Percentiles rank a stretch among this genome's conserved stretches.
phyloP scores from a whole-genome alignment of 345 rosid species.

The Sapria himalayana region DNA sequence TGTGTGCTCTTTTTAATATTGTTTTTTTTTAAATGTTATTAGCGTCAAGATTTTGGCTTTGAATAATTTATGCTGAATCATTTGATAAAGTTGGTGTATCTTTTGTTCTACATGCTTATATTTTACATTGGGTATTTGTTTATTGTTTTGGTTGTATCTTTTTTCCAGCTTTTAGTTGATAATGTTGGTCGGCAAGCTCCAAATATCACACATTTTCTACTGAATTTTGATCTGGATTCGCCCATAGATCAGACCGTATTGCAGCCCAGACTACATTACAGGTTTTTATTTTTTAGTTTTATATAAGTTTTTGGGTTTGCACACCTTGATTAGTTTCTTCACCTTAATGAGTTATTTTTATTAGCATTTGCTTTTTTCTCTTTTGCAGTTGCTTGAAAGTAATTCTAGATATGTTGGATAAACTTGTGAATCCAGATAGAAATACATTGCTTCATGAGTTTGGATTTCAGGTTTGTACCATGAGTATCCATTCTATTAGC shows the following conservation, averaged over 20 bases:
- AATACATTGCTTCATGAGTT: conserved; percentile 74
- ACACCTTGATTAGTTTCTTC: background rate
- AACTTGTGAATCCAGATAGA: conserved; percentile 49
- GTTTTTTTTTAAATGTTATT: no score
- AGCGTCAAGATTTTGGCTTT: no score
- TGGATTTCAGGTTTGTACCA: conserved; percentile 55
- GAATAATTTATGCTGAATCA: no score
- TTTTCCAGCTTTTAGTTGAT: conserved; percentile 63
- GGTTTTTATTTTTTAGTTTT: conserved; percentile 28
- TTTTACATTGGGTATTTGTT: no score
- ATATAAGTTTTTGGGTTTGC: conserved; percentile 3
- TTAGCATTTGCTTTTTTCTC: conserved; percentile 3
- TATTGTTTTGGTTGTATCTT: no score
- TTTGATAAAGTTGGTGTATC: no score
- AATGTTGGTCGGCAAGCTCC: conserved; percentile 79
- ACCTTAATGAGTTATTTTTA: conserved; percentile 2
- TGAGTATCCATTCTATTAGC: background rate
- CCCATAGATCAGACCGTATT: conserved; percentile 58
- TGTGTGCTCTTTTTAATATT: no score
- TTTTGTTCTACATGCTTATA: no score
- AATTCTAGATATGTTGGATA: conserved; percentile 72
- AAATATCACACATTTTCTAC: conserved; percentile 73
- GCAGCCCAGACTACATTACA: conserved; percentile 90
- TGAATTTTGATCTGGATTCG: conserved; percentile 66
- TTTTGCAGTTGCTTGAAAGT: conserved; percentile 77